Percentiles rank a stretch among this genome's conserved stretches.
Conservation (phyloP, 2,329 filamentous ascomycete species). For the Apiospora marii region DNA sequence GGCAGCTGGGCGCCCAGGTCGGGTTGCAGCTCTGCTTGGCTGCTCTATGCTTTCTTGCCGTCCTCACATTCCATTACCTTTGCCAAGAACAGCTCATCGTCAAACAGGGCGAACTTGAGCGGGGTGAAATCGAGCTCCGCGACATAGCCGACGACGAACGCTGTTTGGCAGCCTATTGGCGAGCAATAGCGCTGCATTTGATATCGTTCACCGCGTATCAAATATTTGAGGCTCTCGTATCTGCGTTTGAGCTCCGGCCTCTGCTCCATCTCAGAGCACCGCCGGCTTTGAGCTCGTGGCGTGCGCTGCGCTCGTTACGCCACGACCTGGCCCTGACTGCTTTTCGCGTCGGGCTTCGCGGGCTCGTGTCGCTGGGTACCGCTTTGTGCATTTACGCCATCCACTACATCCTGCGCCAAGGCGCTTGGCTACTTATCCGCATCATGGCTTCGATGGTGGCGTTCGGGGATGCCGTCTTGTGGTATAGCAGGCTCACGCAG, state of each 20-base stretch:
- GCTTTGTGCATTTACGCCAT: background rate
- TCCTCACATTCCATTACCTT: background rate
- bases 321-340: too few species aligned
- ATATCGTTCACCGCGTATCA: constrained; percentile 15
- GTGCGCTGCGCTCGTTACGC: background rate
- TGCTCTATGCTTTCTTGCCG: background rate
- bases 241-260: background rate
- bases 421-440: background rate
- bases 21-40: background rate
- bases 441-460: background rate
- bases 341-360: background rate
- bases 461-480: background rate
- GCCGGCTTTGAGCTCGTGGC: background rate
- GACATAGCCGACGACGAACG: background rate
- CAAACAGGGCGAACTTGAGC: background rate
- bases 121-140: background rate
- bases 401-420: background rate
- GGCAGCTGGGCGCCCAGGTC: background rate
- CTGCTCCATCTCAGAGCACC: background rate
- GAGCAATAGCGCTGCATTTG: background rate
- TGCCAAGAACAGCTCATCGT: background rate
- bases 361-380: background rate
- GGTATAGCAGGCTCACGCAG: background rate
- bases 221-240: background rate
- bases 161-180: background rate